These are phyloP conservation scores for Diaporthe vaccinii DNA, from an alignment of 2,329 filamentous ascomycete genomes.

Conservation along the genomic window DNA sequence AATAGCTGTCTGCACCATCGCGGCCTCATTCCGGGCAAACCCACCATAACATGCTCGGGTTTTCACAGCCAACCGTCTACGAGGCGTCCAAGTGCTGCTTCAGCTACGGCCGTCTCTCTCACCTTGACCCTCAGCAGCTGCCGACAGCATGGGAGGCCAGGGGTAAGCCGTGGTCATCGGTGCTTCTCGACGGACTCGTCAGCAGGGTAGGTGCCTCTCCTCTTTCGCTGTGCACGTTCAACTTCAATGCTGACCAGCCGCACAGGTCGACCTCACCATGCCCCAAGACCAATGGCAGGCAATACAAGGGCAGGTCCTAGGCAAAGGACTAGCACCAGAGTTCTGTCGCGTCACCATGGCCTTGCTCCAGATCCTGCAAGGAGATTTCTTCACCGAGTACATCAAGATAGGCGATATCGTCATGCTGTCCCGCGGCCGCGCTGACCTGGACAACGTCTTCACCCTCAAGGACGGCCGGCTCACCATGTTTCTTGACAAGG, in stretches of 20 bases:
- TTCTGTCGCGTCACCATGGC: slow-evolving; percentile 82
- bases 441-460: slow-evolving; percentile 79
- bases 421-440: slow-evolving; percentile 85
- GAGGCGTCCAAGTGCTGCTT: slow-evolving; percentile 79
- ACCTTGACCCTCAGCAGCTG: slow-evolving; percentile 78
- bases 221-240: background rate
- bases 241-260: background rate
- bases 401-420: slow-evolving; percentile 87
- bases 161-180: slow-evolving; percentile 80
- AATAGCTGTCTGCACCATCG: background rate
- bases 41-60: slow-evolving; percentile 58
- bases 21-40: background rate
- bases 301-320: slow-evolving; percentile 66
- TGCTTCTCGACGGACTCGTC: slow-evolving; percentile 75
- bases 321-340: slow-evolving; percentile 50
- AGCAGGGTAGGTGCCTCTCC: slow-evolving; percentile 68
- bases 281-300: slow-evolving; percentile 72
- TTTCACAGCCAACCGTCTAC: slow-evolving; percentile 61
- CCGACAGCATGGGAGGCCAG: slow-evolving; percentile 79
- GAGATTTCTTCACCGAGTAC: slow-evolving; percentile 85
- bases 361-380: slow-evolving; percentile 78
- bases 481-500: slow-evolving; percentile 82
- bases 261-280: slow-evolving; percentile 77
- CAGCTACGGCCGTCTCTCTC: slow-evolving; percentile 76
- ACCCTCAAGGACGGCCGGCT: slow-evolving; percentile 78